These are phyloP conservation scores for Globisporangium middletonii DNA, from an alignment of 352 stramenopile species.

Conservation along the genomic window DNA sequence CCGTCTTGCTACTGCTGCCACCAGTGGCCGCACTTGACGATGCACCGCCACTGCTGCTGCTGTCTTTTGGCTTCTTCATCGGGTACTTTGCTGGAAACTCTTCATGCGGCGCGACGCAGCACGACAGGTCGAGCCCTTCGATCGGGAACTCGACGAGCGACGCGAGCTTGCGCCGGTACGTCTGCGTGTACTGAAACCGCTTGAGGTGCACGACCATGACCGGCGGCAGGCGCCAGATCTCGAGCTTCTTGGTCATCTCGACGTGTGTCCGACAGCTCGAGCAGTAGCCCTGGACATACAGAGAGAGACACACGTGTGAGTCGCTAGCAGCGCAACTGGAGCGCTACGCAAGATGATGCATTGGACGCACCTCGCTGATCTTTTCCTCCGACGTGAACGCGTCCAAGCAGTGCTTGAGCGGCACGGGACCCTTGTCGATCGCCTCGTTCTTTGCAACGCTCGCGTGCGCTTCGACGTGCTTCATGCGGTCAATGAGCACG, in stretches of 20 bases:
- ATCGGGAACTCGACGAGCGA: constrained; percentile 96
- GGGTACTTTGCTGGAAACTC: constrained; percentile 79
- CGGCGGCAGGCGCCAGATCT: constrained; percentile 95
- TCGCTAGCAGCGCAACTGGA: neutral
- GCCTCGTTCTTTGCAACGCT: constrained; percentile 82
- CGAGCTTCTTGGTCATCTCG: constrained; percentile 97
- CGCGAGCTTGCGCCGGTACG: constrained; percentile 79
- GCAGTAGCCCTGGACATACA: constrained; percentile 86
- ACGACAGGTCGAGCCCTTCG: constrained; percentile 90
- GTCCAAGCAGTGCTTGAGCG: constrained; percentile 73
- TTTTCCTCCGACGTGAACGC: constrained; percentile 85
- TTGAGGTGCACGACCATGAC: constrained; percentile 99
- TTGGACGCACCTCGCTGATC: constrained; percentile 54
- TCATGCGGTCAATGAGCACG: constrained; percentile 80
- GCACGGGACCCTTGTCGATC: constrained; percentile 86
- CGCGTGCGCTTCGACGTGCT: constrained; percentile 71
- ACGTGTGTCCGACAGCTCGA: constrained; percentile 93
- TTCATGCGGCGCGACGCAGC: constrained; percentile 82
- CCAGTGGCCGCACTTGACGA: too few relatives aligned
- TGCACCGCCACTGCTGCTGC: neutral
- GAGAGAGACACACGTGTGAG: neutral
- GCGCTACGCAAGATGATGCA: too few relatives aligned
- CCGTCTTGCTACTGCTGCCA: neutral
- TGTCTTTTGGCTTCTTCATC: constrained; percentile 41
- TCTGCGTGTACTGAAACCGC: constrained; percentile 97